These are phyloP conservation scores for Nakaseomyces kungkrabaensis DNA, from an alignment of 1,139 yeast genomes.

Conservation along the genomic window DNA sequence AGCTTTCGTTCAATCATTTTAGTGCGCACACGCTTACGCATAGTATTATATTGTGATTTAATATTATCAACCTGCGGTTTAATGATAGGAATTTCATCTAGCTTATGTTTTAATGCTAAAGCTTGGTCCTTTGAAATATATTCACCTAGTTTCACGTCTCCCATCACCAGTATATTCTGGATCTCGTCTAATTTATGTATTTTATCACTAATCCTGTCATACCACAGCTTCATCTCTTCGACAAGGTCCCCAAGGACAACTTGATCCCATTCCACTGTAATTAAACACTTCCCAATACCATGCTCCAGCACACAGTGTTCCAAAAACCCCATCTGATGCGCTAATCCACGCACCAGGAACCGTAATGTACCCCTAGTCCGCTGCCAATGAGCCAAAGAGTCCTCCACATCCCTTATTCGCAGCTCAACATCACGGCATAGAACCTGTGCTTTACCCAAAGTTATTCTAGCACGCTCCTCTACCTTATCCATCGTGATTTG, in stretches of 20 bases:
- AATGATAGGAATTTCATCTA: constrained; percentile 26
- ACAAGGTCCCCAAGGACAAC: constrained; percentile 20
- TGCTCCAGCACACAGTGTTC: constrained; percentile 22
- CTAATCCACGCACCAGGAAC: constrained; percentile 29
- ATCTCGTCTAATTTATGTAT: constrained; percentile 26
- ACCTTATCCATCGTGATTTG: constrained; percentile 11
- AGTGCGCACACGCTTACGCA: constrained; percentile 20
- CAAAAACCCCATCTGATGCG: constrained; percentile 30
- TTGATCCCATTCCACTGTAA: constrained; percentile 20
- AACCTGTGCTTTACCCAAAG: constrained; percentile 30
- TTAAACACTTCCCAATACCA: constrained; percentile 27
- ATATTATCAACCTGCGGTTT: constrained; percentile 25
- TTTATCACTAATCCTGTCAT: constrained; percentile 29
- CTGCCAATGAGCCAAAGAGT: constrained; percentile 20
- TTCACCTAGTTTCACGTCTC: constrained; percentile 30
- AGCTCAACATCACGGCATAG: constrained; percentile 32
- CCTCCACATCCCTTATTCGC: constrained; percentile 19
- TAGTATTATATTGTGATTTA: constrained; percentile 20
- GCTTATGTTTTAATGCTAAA: constrained; percentile 26
- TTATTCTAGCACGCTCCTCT: constrained; percentile 30
- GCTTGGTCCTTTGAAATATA: constrained; percentile 38
- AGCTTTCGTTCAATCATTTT: constrained; percentile 17
- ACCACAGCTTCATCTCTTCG: constrained; percentile 21
- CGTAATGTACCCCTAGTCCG: constrained; percentile 22
- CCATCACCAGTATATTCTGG: constrained; percentile 11